Percentiles rank a stretch among this genome's conserved stretches.
Evolutionary conservation across 176 grass and related monocot species (phyloP).

Genomic region (Lolium multiflorum): DNA sequence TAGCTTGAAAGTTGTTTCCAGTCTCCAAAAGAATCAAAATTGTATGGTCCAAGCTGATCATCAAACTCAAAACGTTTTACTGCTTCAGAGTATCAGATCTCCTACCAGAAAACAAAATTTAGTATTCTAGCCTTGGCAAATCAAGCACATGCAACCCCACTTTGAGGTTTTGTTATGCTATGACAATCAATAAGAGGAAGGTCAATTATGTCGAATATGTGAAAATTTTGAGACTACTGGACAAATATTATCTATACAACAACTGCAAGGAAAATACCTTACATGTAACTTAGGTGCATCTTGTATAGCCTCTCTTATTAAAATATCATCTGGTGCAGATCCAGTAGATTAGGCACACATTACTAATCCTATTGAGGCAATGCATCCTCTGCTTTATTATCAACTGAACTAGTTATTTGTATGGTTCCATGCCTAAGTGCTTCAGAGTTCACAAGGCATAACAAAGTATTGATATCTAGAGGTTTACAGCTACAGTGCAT

Average conservation of each 20-base stretch:
- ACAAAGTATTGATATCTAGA: background rate
- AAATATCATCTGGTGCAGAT: constrained; percentile 9
- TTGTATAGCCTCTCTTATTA: background rate
- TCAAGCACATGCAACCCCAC: background rate
- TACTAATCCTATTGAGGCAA: background rate
- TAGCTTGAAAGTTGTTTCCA: constrained; percentile 90
- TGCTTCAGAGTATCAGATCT: constrained; percentile 81
- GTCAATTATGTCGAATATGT: background rate
- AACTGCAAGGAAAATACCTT: constrained; percentile 4
- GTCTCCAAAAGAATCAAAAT: constrained; percentile 65
- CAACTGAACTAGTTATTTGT: background rate
- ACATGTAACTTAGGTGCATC: constrained; percentile 20
- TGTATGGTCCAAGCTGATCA: constrained; percentile 77
- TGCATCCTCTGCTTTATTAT: background rate
- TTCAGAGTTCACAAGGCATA: background rate
- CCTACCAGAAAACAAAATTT: constrained; percentile 68
- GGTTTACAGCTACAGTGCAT: background rate
- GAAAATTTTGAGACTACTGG: background rate
- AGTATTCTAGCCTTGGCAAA: constrained; percentile 27
- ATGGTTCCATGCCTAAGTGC: background rate
- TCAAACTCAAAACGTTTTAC: constrained; percentile 82
- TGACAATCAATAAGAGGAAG: background rate
- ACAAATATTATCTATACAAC: constrained; percentile 4
- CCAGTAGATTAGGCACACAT: background rate
- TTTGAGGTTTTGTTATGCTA: background rate